These are phyloP conservation scores for Stenogyne calaminthoides DNA, from an alignment of 305 asterid species.

Conservation along the genomic window DNA sequence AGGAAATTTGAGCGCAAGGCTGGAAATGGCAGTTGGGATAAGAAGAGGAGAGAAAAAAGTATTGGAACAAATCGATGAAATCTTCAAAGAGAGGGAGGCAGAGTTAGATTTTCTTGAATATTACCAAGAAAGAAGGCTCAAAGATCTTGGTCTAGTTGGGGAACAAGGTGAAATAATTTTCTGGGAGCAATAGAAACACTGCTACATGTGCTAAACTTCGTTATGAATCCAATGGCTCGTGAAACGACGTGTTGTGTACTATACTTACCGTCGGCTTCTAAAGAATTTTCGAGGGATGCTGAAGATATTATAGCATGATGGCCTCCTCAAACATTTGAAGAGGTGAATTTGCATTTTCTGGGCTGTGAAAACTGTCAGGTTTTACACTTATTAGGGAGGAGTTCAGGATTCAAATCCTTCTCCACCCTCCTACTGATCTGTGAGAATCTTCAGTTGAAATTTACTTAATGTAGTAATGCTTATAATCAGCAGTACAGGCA, in stretches of 20 bases:
- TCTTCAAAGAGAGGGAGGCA: conserved; percentile 66
- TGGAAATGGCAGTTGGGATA: conserved; percentile 66
- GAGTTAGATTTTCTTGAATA: conserved; percentile 84
- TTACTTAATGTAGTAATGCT: neutral
- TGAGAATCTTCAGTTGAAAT: neutral
- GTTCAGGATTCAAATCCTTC: neutral
- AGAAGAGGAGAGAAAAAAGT: conserved; percentile 88
- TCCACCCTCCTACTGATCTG: neutral
- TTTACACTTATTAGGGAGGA: neutral
- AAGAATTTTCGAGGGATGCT: neutral
- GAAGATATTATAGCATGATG: neutral
- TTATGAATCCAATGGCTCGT: neutral
- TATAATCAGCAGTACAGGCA: neutral
- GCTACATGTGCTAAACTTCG: neutral
- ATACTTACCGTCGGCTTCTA: neutral
- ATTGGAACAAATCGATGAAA: conserved; percentile 64
- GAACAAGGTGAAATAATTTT: conserved; percentile 94
- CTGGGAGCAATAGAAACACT: conserved; percentile 70
- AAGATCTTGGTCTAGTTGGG: conserved; percentile 91
- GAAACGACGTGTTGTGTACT: neutral
- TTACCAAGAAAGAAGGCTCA: conserved; percentile 87
- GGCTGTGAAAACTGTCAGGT: neutral
- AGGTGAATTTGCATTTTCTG: neutral
- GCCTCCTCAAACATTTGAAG: conserved; percentile 3
- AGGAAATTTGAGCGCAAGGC: conserved; percentile 67